A percentile compares a stretch with the other conserved stretches of the same genome.
phyloP scores from a whole-genome alignment of 192 early-diverging fungal genomes.

The Coemansia aciculifera region DNA sequence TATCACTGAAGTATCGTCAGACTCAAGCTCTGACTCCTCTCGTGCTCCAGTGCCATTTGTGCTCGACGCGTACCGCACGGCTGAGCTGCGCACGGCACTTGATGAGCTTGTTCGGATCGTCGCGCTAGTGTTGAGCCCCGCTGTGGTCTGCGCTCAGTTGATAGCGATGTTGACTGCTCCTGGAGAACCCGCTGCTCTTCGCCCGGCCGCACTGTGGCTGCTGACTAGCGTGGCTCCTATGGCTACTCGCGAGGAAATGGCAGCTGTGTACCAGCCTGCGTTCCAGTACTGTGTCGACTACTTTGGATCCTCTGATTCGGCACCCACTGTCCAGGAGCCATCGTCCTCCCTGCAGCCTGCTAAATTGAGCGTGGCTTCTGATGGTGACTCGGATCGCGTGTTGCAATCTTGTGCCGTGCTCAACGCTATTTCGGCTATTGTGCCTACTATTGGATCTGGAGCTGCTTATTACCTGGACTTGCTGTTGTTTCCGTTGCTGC shows the following conservation, averaged over 20 bases:
- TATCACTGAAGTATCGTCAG: conserved; percentile 13
- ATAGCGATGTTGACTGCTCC: conserved; percentile 9
- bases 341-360: neutral
- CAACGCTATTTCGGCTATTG: conserved; percentile 16
- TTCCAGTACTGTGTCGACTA: conserved; percentile 34
- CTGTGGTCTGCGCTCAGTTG: conserved; percentile 25
- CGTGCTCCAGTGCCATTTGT: conserved; percentile 18
- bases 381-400: neutral
- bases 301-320: neutral
- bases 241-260: neutral
- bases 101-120: conserved; percentile 14
- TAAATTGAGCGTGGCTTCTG: neutral
- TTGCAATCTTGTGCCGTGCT: conserved; percentile 27
- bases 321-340: neutral
- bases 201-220: conserved; percentile 32
- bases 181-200: neutral
- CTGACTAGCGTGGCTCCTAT: conserved; percentile 8
- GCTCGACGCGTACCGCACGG: conserved; percentile 21
- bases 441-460: conserved; percentile 22
- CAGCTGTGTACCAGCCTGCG: conserved; percentile 11
- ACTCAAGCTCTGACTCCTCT: neutral
- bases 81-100: conserved; percentile 18
- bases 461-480: conserved; percentile 39
- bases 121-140: neutral
- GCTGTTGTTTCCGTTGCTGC: conserved; percentile 44